Percentiles rank a stretch among this genome's conserved stretches.
Conservation (phyloP, 345 rosid species). For the Salix viminalis region DNA sequence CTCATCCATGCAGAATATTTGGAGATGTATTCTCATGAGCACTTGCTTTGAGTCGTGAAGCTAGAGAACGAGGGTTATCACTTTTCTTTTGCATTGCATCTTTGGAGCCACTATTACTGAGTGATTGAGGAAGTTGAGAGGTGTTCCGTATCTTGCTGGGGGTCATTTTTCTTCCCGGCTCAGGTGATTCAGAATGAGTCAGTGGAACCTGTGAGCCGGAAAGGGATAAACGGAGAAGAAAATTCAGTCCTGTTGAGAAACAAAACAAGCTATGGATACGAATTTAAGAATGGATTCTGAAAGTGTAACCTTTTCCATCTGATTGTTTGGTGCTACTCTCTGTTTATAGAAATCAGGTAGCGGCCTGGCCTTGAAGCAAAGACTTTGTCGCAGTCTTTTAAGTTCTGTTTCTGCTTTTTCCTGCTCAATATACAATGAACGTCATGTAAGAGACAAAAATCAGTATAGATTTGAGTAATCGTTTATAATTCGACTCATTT, state of each 20-base stretch:
- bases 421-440: conserved; percentile 28
- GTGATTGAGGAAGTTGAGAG: conserved; percentile 19
- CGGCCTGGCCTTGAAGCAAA: conserved; percentile 93
- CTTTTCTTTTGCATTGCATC: conserved; percentile 27
- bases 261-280: neutral
- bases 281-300: neutral
- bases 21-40: conserved; percentile 39
- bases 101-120: conserved; percentile 21
- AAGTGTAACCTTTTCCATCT: conserved; percentile 42
- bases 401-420: conserved; percentile 64
- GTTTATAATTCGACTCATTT: too few relatives aligned
- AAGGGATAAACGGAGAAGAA: neutral
- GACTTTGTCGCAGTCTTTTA: conserved; percentile 52
- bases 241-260: neutral
- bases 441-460: neutral
- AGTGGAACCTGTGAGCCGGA: conserved; percentile 23
- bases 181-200: conserved; percentile 27
- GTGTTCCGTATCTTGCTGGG: conserved; percentile 14
- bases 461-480: neutral
- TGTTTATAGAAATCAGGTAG: conserved; percentile 80
- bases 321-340: conserved; percentile 34
- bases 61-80: conserved; percentile 14
- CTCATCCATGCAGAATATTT: conserved; percentile 28
- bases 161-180: conserved; percentile 16
- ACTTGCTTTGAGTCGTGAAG: conserved; percentile 13